Evolutionary conservation across 2,329 filamentous ascomycete genomes (phyloP).

Genomic region (Claviceps pazoutovae): DNA sequence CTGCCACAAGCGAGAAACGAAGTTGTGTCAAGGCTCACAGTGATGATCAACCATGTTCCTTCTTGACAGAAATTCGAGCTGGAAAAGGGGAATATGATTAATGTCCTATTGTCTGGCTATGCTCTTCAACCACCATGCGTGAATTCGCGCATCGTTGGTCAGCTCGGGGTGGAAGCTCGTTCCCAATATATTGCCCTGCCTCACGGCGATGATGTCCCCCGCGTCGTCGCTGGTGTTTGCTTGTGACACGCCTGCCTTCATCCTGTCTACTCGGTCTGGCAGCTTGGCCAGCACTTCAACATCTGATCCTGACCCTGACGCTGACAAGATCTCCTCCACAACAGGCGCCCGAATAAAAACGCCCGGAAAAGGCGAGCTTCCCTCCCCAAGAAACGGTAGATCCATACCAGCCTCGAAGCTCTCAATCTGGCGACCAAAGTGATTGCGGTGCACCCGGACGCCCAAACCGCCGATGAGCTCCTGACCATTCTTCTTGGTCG

Average conservation of each 20-base stretch:
- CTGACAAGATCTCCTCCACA: constrained; percentile 63
- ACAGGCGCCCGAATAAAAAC: constrained; percentile 93
- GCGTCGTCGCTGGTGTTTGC: constrained; percentile 27
- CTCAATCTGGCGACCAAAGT: constrained; percentile 87
- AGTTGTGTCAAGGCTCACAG: too few relatives aligned
- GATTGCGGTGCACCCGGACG: constrained; percentile 83
- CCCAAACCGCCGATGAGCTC: constrained; percentile 85
- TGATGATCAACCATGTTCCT: background rate
- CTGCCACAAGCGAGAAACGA: too few relatives aligned
- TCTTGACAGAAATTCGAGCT: too few relatives aligned
- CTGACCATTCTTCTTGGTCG: constrained; percentile 81
- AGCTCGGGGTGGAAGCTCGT: constrained; percentile 94
- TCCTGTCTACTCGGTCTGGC: constrained; percentile 25
- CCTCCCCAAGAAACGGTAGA: constrained; percentile 50
- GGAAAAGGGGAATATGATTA: too few relatives aligned
- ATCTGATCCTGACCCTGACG: constrained; percentile 11
- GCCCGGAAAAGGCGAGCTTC: constrained; percentile 45
- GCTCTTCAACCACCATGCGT: constrained; percentile 70
- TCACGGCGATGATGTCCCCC: constrained; percentile 75
- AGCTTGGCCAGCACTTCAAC: constrained; percentile 41
- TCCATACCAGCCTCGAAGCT: constrained; percentile 69
- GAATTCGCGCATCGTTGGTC: constrained; percentile 76
- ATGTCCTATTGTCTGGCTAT: constrained; percentile 34
- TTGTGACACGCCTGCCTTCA: constrained; percentile 23
- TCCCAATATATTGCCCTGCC: constrained; percentile 82